Percentiles rank a stretch among this genome's conserved stretches.
These are phyloP conservation scores for Solanum pimpinellifolium DNA, from an alignment of 257 asterid species.

Conservation along the genomic window DNA sequence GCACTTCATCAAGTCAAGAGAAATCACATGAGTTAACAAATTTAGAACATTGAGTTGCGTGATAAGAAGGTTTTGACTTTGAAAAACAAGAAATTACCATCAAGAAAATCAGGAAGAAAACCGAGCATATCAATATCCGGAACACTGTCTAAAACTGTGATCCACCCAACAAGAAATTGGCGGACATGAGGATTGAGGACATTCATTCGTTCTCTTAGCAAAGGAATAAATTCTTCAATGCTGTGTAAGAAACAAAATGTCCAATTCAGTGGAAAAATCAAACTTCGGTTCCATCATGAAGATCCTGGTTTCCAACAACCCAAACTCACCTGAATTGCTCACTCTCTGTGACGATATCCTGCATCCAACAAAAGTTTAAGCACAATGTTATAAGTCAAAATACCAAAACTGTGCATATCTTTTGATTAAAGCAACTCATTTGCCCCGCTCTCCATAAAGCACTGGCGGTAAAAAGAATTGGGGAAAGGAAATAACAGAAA, in stretches of 20 bases:
- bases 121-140: slow-evolving; percentile 99
- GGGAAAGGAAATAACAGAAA: neutral
- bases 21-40: neutral
- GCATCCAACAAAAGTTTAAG: slow-evolving; percentile 18
- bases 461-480: neutral
- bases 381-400: neutral
- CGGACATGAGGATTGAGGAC: slow-evolving; percentile 94
- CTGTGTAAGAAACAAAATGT: slow-evolving; percentile 24
- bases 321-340: slow-evolving; percentile 87
- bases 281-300: neutral
- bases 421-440: neutral
- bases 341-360: slow-evolving; percentile 98
- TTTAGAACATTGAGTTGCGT: neutral
- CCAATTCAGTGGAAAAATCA: neutral
- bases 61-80: neutral
- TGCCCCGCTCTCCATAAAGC: neutral
- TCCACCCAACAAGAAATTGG: slow-evolving; percentile 99
- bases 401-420: neutral
- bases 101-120: slow-evolving; percentile 99
- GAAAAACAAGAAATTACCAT: slow-evolving; percentile 46
- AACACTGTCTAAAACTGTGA: slow-evolving; percentile 97
- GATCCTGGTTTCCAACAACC: neutral
- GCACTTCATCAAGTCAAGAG: slow-evolving; percentile 10
- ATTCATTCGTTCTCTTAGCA: slow-evolving; percentile 96
- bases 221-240: slow-evolving; percentile 96